Conservation (phyloP, 305 asterid genomes). For the Fraxinus sp. region DNA sequence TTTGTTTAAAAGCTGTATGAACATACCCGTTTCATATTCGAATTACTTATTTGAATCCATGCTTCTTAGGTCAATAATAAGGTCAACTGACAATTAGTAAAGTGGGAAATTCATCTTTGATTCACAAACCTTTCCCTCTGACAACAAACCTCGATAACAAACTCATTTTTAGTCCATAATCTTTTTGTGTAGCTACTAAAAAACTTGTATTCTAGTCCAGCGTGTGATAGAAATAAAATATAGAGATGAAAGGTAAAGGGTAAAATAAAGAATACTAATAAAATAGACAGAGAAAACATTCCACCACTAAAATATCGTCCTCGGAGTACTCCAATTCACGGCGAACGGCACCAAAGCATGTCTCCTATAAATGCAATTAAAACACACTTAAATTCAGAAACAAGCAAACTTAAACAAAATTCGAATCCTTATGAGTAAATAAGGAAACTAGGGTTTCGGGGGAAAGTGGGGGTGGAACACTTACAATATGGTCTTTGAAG, state of each 20-base stretch:
- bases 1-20: neutral
- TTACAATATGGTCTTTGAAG: slow-evolving; percentile 82
- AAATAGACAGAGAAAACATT: slow-evolving; percentile 19
- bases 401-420: neutral
- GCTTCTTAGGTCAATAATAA: neutral
- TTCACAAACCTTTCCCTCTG: neutral
- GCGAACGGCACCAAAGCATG: slow-evolving; percentile 83
- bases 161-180: neutral
- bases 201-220: neutral
- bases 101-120: neutral
- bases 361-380: slow-evolving; percentile 53
- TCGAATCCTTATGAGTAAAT: neutral
- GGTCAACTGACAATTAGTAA: neutral
- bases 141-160: slow-evolving; percentile 13
- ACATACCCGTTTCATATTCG: neutral
- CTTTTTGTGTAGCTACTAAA: slow-evolving; percentile 4
- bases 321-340: slow-evolving; percentile 74
- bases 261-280: neutral
- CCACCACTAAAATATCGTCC: slow-evolving; percentile 57
- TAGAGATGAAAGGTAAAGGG: slow-evolving; percentile 8
- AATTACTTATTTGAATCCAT: neutral
- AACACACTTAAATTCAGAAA: neutral
- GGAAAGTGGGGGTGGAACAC: slow-evolving; percentile 23
- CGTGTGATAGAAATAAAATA: neutral
- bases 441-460: slow-evolving; percentile 36